Conservation (phyloP, 768 basidiomycete species). For the Amanita pseudoporphyria region DNA sequence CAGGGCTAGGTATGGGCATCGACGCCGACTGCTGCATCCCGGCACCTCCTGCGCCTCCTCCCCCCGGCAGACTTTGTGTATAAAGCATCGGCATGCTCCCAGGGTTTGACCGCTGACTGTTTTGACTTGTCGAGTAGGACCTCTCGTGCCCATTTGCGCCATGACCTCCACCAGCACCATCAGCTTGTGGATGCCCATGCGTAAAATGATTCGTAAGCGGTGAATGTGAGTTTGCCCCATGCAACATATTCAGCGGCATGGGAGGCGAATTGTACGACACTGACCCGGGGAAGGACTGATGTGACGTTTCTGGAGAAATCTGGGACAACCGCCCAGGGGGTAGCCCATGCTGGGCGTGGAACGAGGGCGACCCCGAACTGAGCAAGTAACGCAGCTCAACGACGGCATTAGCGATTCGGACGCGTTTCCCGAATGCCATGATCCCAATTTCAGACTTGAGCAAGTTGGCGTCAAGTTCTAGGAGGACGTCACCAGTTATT, state of each 20-base stretch:
- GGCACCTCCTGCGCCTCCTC: not conserved
- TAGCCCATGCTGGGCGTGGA: slow-evolving; percentile 21
- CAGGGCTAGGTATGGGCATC: not conserved
- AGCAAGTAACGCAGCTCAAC: slow-evolving; percentile 66
- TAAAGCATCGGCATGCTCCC: not conserved
- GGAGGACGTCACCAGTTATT: slow-evolving; percentile 93
- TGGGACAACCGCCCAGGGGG: slow-evolving; percentile 21
- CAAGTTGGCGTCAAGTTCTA: slow-evolving; percentile 86
- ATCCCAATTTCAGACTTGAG: slow-evolving; percentile 94
- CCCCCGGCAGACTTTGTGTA: not conserved
- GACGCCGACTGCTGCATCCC: not conserved
- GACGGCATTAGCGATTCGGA: slow-evolving; percentile 90
- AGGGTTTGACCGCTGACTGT: not conserved
- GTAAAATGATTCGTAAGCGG: not conserved
- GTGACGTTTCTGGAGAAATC: slow-evolving; percentile 34
- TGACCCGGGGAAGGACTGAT: slow-evolving; percentile 34
- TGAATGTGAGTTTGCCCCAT: not conserved
- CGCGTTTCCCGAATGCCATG: slow-evolving; percentile 86
- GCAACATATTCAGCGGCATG: not conserved
- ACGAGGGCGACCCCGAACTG: slow-evolving; percentile 32
- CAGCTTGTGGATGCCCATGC: not conserved
- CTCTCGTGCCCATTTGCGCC: not conserved
- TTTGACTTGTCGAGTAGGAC: slow-evolving; percentile 1
- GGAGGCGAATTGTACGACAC: slow-evolving; percentile 1
- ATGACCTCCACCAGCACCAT: too few species aligned